Percentiles rank a stretch among this genome's conserved stretches.
Evolutionary conservation across 2,329 filamentous ascomycete species (phyloP).

Genomic region (Septoria linicola): DNA sequence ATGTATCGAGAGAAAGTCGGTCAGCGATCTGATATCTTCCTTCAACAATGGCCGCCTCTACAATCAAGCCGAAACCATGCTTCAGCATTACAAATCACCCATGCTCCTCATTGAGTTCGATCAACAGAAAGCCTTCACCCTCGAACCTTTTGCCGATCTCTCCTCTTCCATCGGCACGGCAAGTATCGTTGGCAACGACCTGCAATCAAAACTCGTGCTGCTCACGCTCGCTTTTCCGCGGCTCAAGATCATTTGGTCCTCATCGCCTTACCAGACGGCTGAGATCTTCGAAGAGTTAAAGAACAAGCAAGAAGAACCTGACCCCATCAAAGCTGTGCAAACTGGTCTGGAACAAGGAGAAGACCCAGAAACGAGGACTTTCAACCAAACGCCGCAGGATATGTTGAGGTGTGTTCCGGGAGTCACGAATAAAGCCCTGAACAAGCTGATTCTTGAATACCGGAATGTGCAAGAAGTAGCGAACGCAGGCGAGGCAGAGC

Average conservation of each 20-base stretch:
- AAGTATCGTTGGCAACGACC: constrained; percentile 63
- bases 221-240: constrained; percentile 88
- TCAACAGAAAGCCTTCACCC: constrained; percentile 93
- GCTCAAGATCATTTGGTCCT: constrained; percentile 90
- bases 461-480: constrained; percentile 79
- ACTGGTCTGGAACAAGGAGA: constrained; percentile 69
- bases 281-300: constrained; percentile 96
- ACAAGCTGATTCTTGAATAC: constrained; percentile 67
- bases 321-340: constrained; percentile 81
- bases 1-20: constrained; percentile 90
- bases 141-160: constrained; percentile 60
- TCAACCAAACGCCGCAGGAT: constrained; percentile 83
- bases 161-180: constrained; percentile 64
- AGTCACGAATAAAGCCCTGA: constrained; percentile 74
- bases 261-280: constrained; percentile 89
- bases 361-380: constrained; percentile 60
- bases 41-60: constrained; percentile 90
- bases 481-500: constrained; percentile 74
- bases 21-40: constrained; percentile 86
- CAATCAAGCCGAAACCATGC: constrained; percentile 90
- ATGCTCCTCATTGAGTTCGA: constrained; percentile 98
- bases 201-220: constrained; percentile 89
- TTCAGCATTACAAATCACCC: constrained; percentile 82
- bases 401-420: constrained; percentile 86
- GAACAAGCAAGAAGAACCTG: constrained; percentile 82